Evolutionary conservation across 257 asterid species (phyloP).

Genomic region (Scutellaria galericulata): DNA sequence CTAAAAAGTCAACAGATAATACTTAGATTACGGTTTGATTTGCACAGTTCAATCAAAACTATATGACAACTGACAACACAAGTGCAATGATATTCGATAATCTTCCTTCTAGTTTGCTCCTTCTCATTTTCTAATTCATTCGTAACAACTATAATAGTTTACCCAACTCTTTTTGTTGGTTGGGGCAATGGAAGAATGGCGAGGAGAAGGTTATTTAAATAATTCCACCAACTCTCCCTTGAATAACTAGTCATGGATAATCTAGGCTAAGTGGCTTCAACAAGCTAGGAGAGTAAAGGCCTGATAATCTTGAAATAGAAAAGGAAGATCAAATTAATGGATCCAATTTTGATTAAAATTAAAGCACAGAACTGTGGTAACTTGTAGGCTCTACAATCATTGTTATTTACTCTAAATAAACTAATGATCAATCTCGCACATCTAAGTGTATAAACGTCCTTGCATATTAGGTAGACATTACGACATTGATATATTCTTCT

Average conservation of each 20-base stretch:
- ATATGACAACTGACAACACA: not conserved
- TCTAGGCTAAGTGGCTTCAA: too few relatives aligned
- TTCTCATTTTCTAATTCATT: not conserved
- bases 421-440: not conserved
- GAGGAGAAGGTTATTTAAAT: not conserved
- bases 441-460: not conserved
- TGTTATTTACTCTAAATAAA: too few relatives aligned
- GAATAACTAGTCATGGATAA: not conserved
- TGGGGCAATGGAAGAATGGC: not conserved
- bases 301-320: not conserved
- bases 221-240: not conserved
- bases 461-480: not conserved
- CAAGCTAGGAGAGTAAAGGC: not conserved
- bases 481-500: not conserved
- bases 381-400: not conserved
- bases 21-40: constrained; percentile 8
- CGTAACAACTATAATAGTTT: not conserved
- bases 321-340: not conserved
- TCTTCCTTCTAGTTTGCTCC: not conserved
- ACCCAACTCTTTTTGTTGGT: not conserved
- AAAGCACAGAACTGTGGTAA: not conserved
- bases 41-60: not conserved
- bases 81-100: not conserved
- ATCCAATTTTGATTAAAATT: not conserved
- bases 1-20: constrained; percentile 44